Percentiles rank a stretch among this genome's conserved stretches.
These are phyloP conservation scores for Schrenkiella parvula DNA, from an alignment of 345 rosid genomes.

Conservation along the genomic window DNA sequence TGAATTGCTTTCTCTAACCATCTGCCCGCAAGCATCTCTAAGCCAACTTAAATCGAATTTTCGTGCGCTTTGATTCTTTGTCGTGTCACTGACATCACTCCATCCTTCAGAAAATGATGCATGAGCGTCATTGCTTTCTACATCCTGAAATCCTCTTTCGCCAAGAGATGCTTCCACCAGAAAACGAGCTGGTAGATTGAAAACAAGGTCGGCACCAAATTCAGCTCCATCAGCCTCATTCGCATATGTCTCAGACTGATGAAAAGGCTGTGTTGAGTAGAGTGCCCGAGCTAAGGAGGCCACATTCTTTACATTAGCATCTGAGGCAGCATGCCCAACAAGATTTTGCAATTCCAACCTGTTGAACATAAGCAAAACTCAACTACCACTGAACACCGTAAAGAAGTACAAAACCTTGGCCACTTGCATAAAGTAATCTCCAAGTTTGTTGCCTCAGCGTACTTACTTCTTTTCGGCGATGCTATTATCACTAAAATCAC, in stretches of 20 bases:
- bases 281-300: slow-evolving; percentile 58
- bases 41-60: slow-evolving; percentile 76
- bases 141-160: slow-evolving; percentile 42
- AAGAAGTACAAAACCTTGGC: neutral
- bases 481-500: slow-evolving; percentile 22
- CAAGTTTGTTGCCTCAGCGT: neutral
- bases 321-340: slow-evolving; percentile 60
- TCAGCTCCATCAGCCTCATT: slow-evolving; percentile 45
- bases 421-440: neutral
- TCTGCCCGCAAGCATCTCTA: slow-evolving; percentile 68
- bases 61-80: slow-evolving; percentile 34
- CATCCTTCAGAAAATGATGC: slow-evolving; percentile 44
- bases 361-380: slow-evolving; percentile 21
- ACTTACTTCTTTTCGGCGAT: slow-evolving; percentile 40
- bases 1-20: slow-evolving; percentile 63
- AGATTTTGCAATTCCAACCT: slow-evolving; percentile 73
- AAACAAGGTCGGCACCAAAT: slow-evolving; percentile 77
- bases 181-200: slow-evolving; percentile 75
- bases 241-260: slow-evolving; percentile 34
- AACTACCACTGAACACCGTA: neutral
- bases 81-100: slow-evolving; percentile 39
- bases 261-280: slow-evolving; percentile 49
- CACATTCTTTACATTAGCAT: slow-evolving; percentile 47
- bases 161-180: slow-evolving; percentile 59
- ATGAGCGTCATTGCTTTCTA: slow-evolving; percentile 37